Conservation (phyloP, 371 early-diverging fungal species). For the Polyrhizophydium stewartii region DNA sequence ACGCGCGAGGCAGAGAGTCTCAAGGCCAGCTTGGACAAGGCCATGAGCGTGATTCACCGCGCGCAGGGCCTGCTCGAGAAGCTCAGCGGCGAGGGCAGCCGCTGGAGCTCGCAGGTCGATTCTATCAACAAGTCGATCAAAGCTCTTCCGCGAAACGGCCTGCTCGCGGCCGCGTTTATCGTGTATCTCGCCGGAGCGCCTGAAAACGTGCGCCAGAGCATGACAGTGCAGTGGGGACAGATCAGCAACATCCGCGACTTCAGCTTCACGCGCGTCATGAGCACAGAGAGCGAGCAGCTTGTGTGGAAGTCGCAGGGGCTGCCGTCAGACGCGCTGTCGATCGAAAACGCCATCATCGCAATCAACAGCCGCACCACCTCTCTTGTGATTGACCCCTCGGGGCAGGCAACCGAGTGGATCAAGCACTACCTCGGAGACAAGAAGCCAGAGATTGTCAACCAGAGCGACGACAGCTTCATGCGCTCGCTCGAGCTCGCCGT, state of each 20-base stretch:
- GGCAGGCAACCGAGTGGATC: conserved; percentile 45
- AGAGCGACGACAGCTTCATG: conserved; percentile 42
- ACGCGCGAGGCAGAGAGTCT: conserved; percentile 50
- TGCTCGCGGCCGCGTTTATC: conserved; percentile 41
- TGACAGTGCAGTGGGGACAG: conserved; percentile 27
- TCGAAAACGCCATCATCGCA: conserved; percentile 47
- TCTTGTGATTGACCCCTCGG: conserved; percentile 46
- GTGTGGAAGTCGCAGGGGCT: conserved; percentile 48
- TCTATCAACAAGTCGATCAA: conserved; percentile 22
- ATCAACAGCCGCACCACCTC: conserved; percentile 27
- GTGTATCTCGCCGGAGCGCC: conserved; percentile 37
- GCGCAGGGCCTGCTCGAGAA: conserved; percentile 48
- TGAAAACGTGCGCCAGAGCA: conserved; percentile 30
- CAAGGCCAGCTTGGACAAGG: conserved; percentile 31
- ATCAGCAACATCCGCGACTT: conserved; percentile 21
- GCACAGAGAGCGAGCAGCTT: conserved; percentile 46
- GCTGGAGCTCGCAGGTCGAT: conserved; percentile 42
- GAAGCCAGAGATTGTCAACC: conserved; percentile 48
- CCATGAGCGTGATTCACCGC: conserved; percentile 25
- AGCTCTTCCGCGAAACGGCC: conserved; percentile 23
- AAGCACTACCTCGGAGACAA: conserved; percentile 29
- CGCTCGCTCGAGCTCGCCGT: conserved; percentile 45
- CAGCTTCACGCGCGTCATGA: conserved; percentile 31
- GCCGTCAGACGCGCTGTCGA: conserved; percentile 42
- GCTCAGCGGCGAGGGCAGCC: conserved; percentile 42